These are phyloP conservation scores for Fusarium kyushuense DNA, from an alignment of 2,329 filamentous ascomycete species.

Conservation along the genomic window DNA sequence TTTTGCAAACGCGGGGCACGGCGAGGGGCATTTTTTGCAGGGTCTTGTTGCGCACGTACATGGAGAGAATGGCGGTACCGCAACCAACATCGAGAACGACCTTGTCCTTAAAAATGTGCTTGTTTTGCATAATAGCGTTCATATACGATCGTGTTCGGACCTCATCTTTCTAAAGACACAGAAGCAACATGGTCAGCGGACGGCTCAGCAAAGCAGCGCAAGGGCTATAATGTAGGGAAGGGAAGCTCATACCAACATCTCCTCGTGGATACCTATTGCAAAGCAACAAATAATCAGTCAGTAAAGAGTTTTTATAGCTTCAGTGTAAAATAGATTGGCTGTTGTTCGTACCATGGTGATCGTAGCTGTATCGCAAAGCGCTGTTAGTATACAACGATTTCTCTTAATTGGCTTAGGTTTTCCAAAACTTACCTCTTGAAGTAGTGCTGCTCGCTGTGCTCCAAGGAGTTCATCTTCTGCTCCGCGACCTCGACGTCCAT, in stretches of 20 bases:
- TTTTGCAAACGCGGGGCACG: conserved; percentile 34
- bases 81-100: conserved; percentile 97
- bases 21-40: conserved; percentile 23
- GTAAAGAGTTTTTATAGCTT: conserved; percentile 15
- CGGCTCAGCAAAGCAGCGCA: conserved; percentile 20
- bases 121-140: conserved; percentile 97
- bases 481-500: conserved; percentile 72
- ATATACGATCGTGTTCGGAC: conserved; percentile 97
- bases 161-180: conserved; percentile 84
- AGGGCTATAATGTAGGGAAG: conserved; percentile 22
- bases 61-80: conserved; percentile 97
- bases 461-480: conserved; percentile 76
- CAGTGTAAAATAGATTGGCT: conserved; percentile 48
- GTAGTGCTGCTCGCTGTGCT: conserved; percentile 98
- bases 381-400: conserved; percentile 52
- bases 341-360: conserved; percentile 84
- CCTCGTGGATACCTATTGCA: conserved; percentile 87
- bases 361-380: conserved; percentile 74
- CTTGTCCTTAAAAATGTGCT: conserved; percentile 86
- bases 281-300: conserved; percentile 50
- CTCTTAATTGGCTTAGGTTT: neutral
- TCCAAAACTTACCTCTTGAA: conserved; percentile 83
- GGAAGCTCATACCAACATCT: conserved; percentile 85
- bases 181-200: conserved; percentile 37
- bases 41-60: conserved; percentile 69